These are phyloP conservation scores for Colletotrichum sp. DNA, from an alignment of 2,329 filamentous ascomycete genomes.

Conservation along the genomic window DNA sequence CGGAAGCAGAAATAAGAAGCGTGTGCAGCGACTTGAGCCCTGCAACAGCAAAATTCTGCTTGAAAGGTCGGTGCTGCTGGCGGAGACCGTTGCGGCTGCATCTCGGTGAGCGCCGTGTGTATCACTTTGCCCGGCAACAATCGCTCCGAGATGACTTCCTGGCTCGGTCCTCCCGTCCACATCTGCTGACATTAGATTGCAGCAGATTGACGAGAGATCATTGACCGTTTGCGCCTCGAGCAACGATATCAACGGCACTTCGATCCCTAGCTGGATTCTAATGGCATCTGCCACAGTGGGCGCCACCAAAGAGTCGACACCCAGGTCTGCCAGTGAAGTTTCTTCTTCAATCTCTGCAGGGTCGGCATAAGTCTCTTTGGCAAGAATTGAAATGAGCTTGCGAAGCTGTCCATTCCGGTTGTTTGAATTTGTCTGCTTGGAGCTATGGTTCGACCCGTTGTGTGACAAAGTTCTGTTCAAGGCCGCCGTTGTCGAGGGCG, in stretches of 20 bases:
- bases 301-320: not conserved
- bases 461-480: not conserved
- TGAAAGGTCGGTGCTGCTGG: not conserved
- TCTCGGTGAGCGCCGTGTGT: not conserved
- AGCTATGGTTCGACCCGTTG: not conserved
- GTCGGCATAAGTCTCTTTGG: not conserved
- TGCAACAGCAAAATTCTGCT: not conserved
- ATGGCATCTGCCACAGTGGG: not conserved
- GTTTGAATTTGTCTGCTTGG: fast-evolving
- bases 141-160: fast-evolving
- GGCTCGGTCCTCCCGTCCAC: not conserved
- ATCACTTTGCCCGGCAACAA: not conserved
- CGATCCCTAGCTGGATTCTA: not conserved
- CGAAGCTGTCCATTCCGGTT: not conserved
- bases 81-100: not conserved
- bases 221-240: not conserved
- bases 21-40: not conserved
- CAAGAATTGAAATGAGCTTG: not conserved
- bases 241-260: not conserved
- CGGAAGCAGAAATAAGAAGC: not conserved
- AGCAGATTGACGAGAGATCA: not conserved
- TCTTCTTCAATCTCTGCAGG: not conserved
- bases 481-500: not conserved
- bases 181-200: fast-evolving
- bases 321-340: not conserved